Percentiles rank a stretch among this genome's conserved stretches.
These are phyloP conservation scores for Drechslerella coelobrocha DNA, from an alignment of 2,329 filamentous ascomycete genomes.

Conservation along the genomic window DNA sequence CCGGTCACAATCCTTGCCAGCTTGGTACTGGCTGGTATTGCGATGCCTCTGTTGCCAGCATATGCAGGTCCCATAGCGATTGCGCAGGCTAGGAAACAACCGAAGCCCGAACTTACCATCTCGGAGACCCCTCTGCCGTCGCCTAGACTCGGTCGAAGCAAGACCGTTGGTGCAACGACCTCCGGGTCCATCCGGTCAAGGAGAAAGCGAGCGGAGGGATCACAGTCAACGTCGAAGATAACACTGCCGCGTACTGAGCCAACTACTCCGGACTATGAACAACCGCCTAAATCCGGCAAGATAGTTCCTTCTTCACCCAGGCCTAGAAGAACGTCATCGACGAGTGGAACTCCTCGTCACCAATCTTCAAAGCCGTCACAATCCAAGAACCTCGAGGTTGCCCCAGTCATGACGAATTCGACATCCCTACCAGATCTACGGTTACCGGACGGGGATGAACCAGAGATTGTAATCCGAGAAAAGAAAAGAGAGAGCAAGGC, in stretches of 20 bases:
- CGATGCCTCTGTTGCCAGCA: constrained; percentile 74
- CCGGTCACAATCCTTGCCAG: constrained; percentile 82
- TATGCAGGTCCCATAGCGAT: constrained; percentile 82
- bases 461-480: constrained; percentile 51
- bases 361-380: constrained; percentile 33
- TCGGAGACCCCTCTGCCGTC: constrained; percentile 65
- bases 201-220: constrained; percentile 57
- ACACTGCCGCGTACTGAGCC: constrained; percentile 28
- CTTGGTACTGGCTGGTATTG: constrained; percentile 78
- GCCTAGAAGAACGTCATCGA: constrained; percentile 36
- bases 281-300: constrained; percentile 41
- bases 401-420: constrained; percentile 38
- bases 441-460: constrained; percentile 34
- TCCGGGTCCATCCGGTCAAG: constrained; percentile 59
- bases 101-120: constrained; percentile 68
- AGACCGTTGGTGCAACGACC: constrained; percentile 68
- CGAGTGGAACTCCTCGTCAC: constrained; percentile 24
- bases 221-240: constrained; percentile 49
- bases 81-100: constrained; percentile 78
- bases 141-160: constrained; percentile 70
- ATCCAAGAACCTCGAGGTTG: constrained; percentile 35
- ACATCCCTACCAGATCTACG: constrained; percentile 54
- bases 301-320: constrained; percentile 49
- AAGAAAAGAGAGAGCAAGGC: constrained; percentile 50
- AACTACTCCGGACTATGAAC: constrained; percentile 33